A percentile compares a stretch with the other conserved stretches of the same genome.
phyloP scores from a whole-genome alignment of 23 red algal genomes.

The Gracilaria vermiculophylla region DNA sequence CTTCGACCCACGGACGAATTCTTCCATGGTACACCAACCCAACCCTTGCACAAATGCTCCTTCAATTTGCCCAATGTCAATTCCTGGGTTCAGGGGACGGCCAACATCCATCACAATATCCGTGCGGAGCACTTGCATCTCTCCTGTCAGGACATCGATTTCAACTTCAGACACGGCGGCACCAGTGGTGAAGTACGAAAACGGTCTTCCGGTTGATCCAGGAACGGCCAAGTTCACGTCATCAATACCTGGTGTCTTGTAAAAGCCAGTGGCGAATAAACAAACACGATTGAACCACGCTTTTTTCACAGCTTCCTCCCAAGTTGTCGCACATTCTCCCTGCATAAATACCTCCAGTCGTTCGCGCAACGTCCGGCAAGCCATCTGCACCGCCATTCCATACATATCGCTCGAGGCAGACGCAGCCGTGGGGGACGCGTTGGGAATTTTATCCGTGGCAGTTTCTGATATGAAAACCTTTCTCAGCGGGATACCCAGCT shows the following conservation, averaged over 20 bases:
- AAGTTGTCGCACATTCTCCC: conserved; percentile 2
- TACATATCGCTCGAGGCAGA: conserved; percentile 85
- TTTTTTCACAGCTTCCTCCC: conserved; percentile 49
- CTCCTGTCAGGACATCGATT: conserved; percentile 75
- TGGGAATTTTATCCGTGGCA: conserved; percentile 85
- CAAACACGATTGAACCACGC: conserved; percentile 70
- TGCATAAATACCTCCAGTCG: background rate
- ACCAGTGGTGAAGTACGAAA: conserved; percentile 83
- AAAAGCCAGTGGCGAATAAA: conserved; percentile 79
- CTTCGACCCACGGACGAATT: conserved; percentile 67
- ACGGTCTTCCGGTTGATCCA: conserved; percentile 56
- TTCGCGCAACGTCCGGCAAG: background rate
- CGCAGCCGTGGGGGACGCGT: conserved; percentile 84
- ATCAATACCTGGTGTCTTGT: conserved; percentile 75
- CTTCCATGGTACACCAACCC: conserved; percentile 89
- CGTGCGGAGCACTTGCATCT: conserved; percentile 32
- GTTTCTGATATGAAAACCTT: conserved; percentile 84
- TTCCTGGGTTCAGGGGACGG: conserved; percentile 70
- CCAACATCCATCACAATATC: conserved; percentile 88
- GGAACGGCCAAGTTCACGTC: conserved; percentile 54
- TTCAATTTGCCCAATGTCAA: conserved; percentile 93
- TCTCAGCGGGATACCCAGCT: conserved; percentile 48
- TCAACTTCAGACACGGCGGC: conserved; percentile 85
- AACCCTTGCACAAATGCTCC: conserved; percentile 89
- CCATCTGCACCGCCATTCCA: conserved; percentile 71